A percentile compares a stretch with the other conserved stretches of the same genome.
These are phyloP conservation scores for Penicillium glabrum DNA, from an alignment of 2,329 filamentous ascomycete genomes.

Conservation along the genomic window DNA sequence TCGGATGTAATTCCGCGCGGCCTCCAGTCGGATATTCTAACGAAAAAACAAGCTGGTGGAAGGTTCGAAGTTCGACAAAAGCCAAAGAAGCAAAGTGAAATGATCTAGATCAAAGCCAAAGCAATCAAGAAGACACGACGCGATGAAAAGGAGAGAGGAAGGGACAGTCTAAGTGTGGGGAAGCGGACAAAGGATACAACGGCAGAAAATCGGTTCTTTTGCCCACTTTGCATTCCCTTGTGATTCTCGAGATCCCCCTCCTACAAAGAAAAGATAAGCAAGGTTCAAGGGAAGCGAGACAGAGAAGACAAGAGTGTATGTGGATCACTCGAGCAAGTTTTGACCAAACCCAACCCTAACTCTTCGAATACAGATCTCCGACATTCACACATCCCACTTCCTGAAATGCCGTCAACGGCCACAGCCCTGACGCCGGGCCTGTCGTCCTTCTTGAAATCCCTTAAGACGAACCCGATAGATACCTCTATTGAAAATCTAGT, in stretches of 20 bases:
- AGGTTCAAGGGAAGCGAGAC: neutral
- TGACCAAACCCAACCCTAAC: neutral
- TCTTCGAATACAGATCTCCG: neutral
- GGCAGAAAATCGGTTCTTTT: slow-evolving; percentile 28
- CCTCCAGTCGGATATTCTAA: slow-evolving; percentile 12
- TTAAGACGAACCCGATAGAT: slow-evolving; percentile 74
- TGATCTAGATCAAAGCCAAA: slow-evolving; percentile 10
- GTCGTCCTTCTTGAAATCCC: slow-evolving; percentile 73
- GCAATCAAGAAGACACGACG: neutral
- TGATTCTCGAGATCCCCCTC: neutral
- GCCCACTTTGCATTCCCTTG: slow-evolving; percentile 13
- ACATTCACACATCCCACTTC: slow-evolving; percentile 14
- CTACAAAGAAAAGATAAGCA: neutral
- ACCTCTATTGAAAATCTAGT: slow-evolving; percentile 80
- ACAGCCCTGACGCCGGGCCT: slow-evolving; percentile 68
- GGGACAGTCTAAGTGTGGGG: slow-evolving; percentile 25
- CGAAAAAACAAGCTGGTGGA: neutral
- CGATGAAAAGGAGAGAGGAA: slow-evolving; percentile 12
- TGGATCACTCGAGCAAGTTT: neutral
- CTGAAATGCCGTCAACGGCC: slow-evolving; percentile 58
- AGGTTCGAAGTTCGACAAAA: neutral
- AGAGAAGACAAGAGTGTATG: neutral
- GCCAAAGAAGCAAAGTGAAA: neutral
- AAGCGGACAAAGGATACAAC: slow-evolving; percentile 25
- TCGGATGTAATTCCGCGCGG: slow-evolving; percentile 23